Conservation (phyloP, 345 rosid species). For the Lenwebbia sp. region DNA sequence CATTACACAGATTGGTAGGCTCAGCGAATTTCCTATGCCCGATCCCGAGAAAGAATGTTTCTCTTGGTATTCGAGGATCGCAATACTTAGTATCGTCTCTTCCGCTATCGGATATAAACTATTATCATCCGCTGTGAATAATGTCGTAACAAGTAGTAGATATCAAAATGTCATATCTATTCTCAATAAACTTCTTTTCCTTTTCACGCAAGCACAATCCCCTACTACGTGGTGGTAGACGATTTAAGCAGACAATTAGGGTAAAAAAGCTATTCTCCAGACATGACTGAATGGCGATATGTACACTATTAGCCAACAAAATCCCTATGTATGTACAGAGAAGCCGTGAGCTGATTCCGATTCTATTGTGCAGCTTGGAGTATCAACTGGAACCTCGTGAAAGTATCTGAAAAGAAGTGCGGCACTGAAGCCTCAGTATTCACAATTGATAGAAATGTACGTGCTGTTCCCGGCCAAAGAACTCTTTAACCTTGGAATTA, state of each 20-base stretch:
- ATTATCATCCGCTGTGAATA: background rate
- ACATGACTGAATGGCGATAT: background rate
- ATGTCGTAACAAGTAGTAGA: background rate
- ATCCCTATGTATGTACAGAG: background rate
- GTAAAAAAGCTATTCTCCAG: background rate
- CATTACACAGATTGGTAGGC: background rate
- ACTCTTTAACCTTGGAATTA: background rate
- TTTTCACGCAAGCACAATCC: background rate
- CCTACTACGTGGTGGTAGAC: background rate
- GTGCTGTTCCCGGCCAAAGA: background rate
- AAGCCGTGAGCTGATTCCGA: background rate
- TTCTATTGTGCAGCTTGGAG: background rate
- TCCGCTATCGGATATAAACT: background rate
- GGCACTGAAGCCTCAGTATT: background rate
- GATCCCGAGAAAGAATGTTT: background rate
- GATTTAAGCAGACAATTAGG: background rate
- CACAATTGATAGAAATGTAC: conserved; percentile 2
- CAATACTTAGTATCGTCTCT: background rate
- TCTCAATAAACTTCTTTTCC: background rate
- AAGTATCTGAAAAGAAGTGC: background rate
- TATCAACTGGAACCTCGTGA: background rate
- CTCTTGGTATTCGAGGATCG: background rate
- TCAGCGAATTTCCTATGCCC: background rate
- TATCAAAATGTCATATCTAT: background rate
- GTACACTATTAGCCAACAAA: background rate